Evolutionary conservation across 139 green algal species (phyloP), one percentile per base, ranked within the genome.

Genomic region (Chlamydomonas schloesseri): DNA sequence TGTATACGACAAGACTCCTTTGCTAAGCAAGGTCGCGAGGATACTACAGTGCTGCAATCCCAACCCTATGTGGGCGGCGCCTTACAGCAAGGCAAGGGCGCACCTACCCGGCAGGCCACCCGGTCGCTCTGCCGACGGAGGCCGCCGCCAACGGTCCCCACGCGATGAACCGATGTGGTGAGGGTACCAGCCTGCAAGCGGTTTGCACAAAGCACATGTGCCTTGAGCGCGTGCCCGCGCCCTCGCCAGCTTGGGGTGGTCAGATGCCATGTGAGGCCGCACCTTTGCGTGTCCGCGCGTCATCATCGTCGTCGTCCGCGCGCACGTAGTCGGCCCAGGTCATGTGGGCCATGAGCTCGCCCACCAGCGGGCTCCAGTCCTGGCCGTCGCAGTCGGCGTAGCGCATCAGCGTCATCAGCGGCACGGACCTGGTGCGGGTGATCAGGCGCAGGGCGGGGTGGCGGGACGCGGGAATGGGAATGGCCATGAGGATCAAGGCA

Each of bases 321-420:
- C 1, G 11, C 0, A 1, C 23, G 47, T 67, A 67, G n/a, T 65
- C 47, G 13, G 29, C 15, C 37, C 33, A 79, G 29, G 15, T 5
- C 72, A 79, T 79, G 72, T 47, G n/a, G 28, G 29, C 14, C 29
- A 65, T 4, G 28, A 79, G 29, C 72, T 79, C 72, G 28, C 14
- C 29, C 47, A 79, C 72, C 72, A 79, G 72, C 29, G 47, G 47
- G 23, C 29, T 1, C 72, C 72, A 79, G 72, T 46, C 28, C 47
- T 42, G 29, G 2, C 72, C 72, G 72, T 79, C 72, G 72, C 47
- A 18, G 72, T 79, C 72, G 29, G 72, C 72, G n/a, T 65, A 46
- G 72, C 72, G 72, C 47, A 79, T 28, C 47, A 67, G 47, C 72
- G 72, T 79, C 47, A 79, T 42, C 47, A 79, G 46, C 29, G 72